Evolutionary conservation across 768 basidiomycete genomes (phyloP), one percentile per base, ranked within the genome.

Genomic region (Suillus hirtellus): DNA sequence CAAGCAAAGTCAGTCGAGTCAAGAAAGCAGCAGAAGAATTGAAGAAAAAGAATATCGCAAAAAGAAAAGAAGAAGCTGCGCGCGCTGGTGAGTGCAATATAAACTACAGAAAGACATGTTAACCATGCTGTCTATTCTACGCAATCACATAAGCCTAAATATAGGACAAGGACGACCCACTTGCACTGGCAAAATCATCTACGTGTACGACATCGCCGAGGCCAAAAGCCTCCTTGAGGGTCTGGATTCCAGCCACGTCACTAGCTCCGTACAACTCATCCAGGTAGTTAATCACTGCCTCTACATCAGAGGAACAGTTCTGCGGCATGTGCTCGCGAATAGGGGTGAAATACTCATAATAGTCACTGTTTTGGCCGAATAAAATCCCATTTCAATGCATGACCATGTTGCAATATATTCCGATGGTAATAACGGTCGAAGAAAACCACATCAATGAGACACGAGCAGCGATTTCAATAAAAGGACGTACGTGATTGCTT

Each of bases 301-400:
- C 76, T 35, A 90, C 81, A 68, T 92, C 90, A 0, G 87, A 82
- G 12, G 89, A 90, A 74, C 90, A 92, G 73, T 92, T 92, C 65
- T 67, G 66, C 1, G 89, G 86, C 88, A 90, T 90, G 68, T 84
- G 76, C 67, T 83, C 78, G 14, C 84, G 84, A 66, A 89, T 83
- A 15, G 89, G 89, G 63, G 89, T 89, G 71, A 89, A 90, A 68
- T 90, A 92, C 64, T 78, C 78, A 34, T 68, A 67, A 53, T 65
- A 70, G 21, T 73, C 62, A 17, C 71, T 72, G 31, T 17, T 47
- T 24, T n/a, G 5, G 19, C 19, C 10, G 10, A 19, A 19, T 3
- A 5, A n/a, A 34, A 1, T 17, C 17, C 15, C 4, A 17, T 50
- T 50, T 17, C 15, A 27, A 50, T 8, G 27, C 10, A 31, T 17